Evolutionary conservation across 129 eudicot genomes (phyloP), one percentile per base, ranked within the genome.

Genomic region (Centella asiatica): DNA sequence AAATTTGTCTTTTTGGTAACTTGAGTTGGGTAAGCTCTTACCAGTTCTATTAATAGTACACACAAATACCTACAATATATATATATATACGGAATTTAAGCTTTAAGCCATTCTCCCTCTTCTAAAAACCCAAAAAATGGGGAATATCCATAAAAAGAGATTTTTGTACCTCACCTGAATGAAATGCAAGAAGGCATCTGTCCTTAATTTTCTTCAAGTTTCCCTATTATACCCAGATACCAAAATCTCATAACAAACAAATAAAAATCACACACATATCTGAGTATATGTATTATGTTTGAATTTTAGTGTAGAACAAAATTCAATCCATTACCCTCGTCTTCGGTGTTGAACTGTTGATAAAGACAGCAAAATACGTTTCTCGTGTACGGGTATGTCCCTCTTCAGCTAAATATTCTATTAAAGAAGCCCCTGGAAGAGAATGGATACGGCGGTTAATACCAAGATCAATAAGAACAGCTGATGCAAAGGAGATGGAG

Each of bases 381-480:
- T 56, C 61, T 45, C 3, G 56, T 23, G 14, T 5, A 17, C 19
- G 5, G 11, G 2, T n/a, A 39, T 48, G 6, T 26, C 33, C 44
- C 0, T 53, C 60, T 58, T 31, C 25, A 34, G 45, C 60, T 42
- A 75, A 70, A 81, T 53, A 86, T 69, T 56, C 80, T 52, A 47
- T 69, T 87, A 60, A 83, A 65, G 75, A 80, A 77, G 57, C 83
- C 95, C 95, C 95, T 87, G 58, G 2, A 48, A 71, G 69, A 71
- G 32, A 26, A 72, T 52, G 68, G 65, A 44, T 2, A 26, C 15
- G 49, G 20, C 45, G 45, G 14, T 51, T 23, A 49, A 72, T 44
- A 47, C 15, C n/a, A 40, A 13, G 68, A 55, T 20, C 6, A 20
- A 10, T 34, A 42, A 69, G 9, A 55, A 24, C 48, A 33, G 22